Base-by-base conservation (phyloP, 345 rosid genomes). In the Gynandropsis gynandra region DNA sequence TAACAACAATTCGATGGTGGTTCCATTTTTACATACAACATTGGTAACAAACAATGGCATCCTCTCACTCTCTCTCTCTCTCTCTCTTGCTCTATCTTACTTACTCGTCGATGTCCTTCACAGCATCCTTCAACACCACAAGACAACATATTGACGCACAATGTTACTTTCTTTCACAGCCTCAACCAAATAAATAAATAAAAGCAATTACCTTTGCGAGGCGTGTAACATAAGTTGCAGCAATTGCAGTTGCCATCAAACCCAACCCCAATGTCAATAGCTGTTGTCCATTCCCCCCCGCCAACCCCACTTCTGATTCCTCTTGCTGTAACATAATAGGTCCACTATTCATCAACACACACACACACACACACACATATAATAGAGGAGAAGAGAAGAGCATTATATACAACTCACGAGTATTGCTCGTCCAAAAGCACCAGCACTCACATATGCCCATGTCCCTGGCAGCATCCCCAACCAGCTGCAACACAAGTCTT, bases 381-480 rank as follows among this genome's bases (percentile, higher is more conserved):
- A 18, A 18, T 38, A 61, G 41, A 14, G 14, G 37, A 50, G n/a
- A 54, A 31, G 10, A 32, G 17, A 16, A 50, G 40, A 36, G 10
- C 19, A 16, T 13, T 11, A 44, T 41, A 39, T 11, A 44, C 41
- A 39, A 80, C 96, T 73, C 68, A 90, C 96, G 72, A 90, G 75
- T 52, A 90, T 82, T 15, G 96, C 96, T 39, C 98, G 83, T 57
- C 96, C 92, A 39, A 86, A 81, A 59, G 98, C 96, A 54, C 96
- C 95, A 18, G 95, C 96, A 45, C 96, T 90, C 59, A 86, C 98
- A 73, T 90, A 90, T 62, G 96, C 96, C 96, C 98, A 90, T 10
- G 96, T 76, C 44, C 98, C 98, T 18, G 98, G 96, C 66, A 90
- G 94, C 98, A 90, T 90, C 38, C 96, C 98, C 52, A 90, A 59